phyloP scores from a whole-genome alignment of 306 rosid species.

The Fragaria ananassa region DNA sequence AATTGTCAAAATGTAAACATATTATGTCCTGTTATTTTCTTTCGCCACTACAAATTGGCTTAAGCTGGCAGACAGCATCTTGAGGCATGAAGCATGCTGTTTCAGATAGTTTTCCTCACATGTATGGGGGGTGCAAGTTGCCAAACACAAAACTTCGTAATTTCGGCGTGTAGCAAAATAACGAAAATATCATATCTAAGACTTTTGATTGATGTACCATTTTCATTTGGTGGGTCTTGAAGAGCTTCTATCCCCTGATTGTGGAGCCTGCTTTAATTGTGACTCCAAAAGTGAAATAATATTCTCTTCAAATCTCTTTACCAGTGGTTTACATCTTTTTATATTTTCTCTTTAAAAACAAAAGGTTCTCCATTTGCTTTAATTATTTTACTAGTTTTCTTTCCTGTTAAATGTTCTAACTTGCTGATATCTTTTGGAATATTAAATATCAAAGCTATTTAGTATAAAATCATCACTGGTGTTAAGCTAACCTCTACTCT shows the following conservation, averaged over 20 bases:
- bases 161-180: neutral
- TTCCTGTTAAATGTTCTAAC: neutral
- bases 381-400: neutral
- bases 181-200: neutral
- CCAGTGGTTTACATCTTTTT: neutral
- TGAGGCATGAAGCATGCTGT: conserved; percentile 16
- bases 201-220: neutral
- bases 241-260: conserved; percentile 21
- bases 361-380: conserved; percentile 6
- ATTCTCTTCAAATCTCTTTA: conserved; percentile 16
- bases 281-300: conserved; percentile 16
- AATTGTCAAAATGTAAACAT: neutral
- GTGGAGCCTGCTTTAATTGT: conserved; percentile 15
- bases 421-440: neutral
- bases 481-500: neutral
- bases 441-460: neutral
- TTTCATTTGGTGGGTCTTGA: conserved; percentile 27
- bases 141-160: neutral
- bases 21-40: neutral
- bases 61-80: neutral
- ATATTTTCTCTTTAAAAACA: neutral
- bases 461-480: neutral
- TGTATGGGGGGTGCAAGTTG: neutral
- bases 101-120: neutral
- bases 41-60: neutral